These are phyloP conservation scores for Scedosporium minutisporum DNA, from an alignment of 2,329 filamentous ascomycete genomes.

Conservation along the genomic window DNA sequence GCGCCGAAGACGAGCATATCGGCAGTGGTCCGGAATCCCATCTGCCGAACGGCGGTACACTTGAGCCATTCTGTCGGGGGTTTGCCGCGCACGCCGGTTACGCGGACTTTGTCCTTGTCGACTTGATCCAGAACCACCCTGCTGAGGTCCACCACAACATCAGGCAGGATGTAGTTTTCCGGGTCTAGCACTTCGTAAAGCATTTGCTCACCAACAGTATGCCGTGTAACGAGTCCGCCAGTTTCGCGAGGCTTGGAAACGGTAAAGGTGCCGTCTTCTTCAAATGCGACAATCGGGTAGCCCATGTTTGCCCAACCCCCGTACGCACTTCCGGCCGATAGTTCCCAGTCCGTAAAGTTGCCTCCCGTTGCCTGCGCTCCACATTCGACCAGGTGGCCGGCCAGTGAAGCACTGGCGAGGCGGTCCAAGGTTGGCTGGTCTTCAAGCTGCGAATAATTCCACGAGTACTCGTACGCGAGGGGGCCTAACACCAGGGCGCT, in stretches of 20 bases:
- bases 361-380: slow-evolving; percentile 6
- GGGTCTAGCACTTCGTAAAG: slow-evolving; percentile 6
- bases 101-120: not conserved
- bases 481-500: slow-evolving; percentile 5
- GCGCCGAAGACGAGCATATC: slow-evolving; percentile 5
- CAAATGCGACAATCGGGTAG: slow-evolving; percentile 5
- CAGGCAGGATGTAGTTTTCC: slow-evolving; percentile 6
- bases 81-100: slow-evolving; percentile 2
- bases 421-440: not conserved
- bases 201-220: slow-evolving; percentile 6
- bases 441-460: not conserved
- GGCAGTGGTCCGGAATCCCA: not conserved
- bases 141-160: slow-evolving; percentile 7
- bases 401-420: not conserved
- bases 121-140: slow-evolving; percentile 1
- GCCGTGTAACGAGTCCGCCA: slow-evolving; percentile 2
- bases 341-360: slow-evolving; percentile 7
- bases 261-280: not conserved
- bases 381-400: slow-evolving; percentile 6
- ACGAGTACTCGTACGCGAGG: slow-evolving; percentile 4
- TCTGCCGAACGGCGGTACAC: slow-evolving; percentile 4
- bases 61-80: slow-evolving; percentile 6
- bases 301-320: slow-evolving; percentile 8
- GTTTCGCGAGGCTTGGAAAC: slow-evolving; percentile 1
- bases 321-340: slow-evolving; percentile 1